Evolutionary conservation across 2,329 filamentous ascomycete genomes (phyloP).

Genomic region (Fusarium torulosum): DNA sequence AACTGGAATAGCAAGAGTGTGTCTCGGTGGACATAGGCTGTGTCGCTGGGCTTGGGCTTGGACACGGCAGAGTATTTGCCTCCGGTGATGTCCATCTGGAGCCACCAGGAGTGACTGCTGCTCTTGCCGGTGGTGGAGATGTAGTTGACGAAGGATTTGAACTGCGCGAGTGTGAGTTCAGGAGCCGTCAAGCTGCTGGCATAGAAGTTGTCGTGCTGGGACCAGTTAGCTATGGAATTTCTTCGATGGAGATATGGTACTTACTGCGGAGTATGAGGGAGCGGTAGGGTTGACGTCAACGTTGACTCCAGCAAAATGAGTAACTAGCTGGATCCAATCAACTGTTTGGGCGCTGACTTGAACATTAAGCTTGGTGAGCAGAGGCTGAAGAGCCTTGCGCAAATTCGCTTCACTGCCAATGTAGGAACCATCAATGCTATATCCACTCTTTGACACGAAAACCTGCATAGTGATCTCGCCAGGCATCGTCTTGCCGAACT

Average conservation of each 20-base stretch:
- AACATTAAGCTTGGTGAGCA: conserved; percentile 33
- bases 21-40: conserved; percentile 57
- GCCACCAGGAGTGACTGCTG: conserved; percentile 44
- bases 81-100: conserved; percentile 52
- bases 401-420: conserved; percentile 35
- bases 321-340: conserved; percentile 46
- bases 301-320: conserved; percentile 40
- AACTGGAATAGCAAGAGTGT: conserved; percentile 65
- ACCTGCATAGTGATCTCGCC: conserved; percentile 49
- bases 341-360: conserved; percentile 34
- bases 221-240: not conserved
- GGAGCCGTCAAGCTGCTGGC: conserved; percentile 49
- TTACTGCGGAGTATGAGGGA: conserved; percentile 43
- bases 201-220: conserved; percentile 50
- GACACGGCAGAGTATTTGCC: conserved; percentile 55
- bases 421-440: conserved; percentile 48
- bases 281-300: conserved; percentile 43
- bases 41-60: conserved; percentile 46
- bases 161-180: conserved; percentile 36
- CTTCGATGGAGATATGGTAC: not conserved
- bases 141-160: conserved; percentile 47
- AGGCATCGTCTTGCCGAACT: conserved; percentile 47
- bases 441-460: conserved; percentile 32
- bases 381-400: conserved; percentile 36
- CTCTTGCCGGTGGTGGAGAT: conserved; percentile 32